phyloP scores from a whole-genome alignment of 345 rosid genomes.

The Mercurialis annua region DNA sequence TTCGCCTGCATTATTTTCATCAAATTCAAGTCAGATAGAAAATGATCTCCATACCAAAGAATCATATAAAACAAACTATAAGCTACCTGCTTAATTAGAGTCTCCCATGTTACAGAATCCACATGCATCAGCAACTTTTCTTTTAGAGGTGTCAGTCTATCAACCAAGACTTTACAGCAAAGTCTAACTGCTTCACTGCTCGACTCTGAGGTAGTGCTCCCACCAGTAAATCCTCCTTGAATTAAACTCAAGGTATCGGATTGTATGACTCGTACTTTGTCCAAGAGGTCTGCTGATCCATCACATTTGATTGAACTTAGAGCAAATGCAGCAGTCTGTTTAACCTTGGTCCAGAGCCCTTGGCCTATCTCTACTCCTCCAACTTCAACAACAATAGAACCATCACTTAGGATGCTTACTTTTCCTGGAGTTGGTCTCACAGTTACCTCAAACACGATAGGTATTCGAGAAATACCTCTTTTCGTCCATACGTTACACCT shows the following conservation, averaged over 20 bases:
- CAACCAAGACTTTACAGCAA: constrained; percentile 67
- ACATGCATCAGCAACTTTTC: constrained; percentile 45
- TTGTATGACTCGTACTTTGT: constrained; percentile 70
- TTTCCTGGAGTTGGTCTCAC: constrained; percentile 64
- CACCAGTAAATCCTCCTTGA: constrained; percentile 75
- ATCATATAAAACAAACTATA: no score
- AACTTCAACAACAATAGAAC: constrained; percentile 82
- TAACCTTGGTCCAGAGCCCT: constrained; percentile 94
- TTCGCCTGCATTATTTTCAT: constrained; percentile 54
- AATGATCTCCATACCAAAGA: no score
- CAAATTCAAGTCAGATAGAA: not conserved
- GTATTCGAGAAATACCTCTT: constrained; percentile 77
- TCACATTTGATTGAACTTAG: constrained; percentile 53
- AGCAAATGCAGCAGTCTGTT: constrained; percentile 83
- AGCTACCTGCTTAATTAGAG: constrained; percentile 60
- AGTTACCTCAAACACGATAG: constrained; percentile 43
- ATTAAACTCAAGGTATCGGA: constrained; percentile 61
- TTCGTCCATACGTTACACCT: constrained; percentile 51
- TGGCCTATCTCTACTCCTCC: constrained; percentile 91
- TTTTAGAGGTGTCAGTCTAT: constrained; percentile 50
- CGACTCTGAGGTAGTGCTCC: constrained; percentile 88
- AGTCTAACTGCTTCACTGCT: constrained; percentile 76
- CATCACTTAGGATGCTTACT: constrained; percentile 81
- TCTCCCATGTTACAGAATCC: constrained; percentile 64
- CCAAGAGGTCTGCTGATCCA: constrained; percentile 43